Evolutionary conservation across 2,329 filamentous ascomycete species (phyloP), one percentile per base, ranked within the genome.

Genomic region (Paramyrothecium roridum): DNA sequence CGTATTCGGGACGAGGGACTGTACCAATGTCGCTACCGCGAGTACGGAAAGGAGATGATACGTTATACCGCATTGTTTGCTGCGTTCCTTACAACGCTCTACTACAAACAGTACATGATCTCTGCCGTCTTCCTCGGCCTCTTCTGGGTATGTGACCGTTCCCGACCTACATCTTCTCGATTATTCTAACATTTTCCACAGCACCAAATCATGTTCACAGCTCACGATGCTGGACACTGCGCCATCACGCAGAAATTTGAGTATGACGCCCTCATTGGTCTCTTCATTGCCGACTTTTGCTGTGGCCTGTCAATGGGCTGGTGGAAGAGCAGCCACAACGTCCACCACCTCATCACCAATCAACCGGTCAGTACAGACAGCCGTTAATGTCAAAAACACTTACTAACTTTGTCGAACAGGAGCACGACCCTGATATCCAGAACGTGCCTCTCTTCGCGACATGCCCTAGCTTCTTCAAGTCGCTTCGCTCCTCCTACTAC

Each of bases 311-410:
- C 82, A 3, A 83, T 88, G 53, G 84, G 85, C 19, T 88, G 85
- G 85, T 88, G 85, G 85, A 88, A 88, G 73, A 81, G 81, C 63
- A 86, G 80, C 52, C 85, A 88, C 73, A 88, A 88, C 54, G 83
- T 88, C 3, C 85, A 88, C 67, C 85, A 88, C 61, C 77, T 88
- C 3, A 73, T 88, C 54, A 87, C 85, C 47, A 88, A 88, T 73
- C 76, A 80, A 61, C 82, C 84, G 2, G 76, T 79, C 61, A 57
- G 70, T 64, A 43, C 37, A 30, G 26, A 4, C 26, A 30, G 4
- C 26, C 26, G 6, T 30, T 13, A 10, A 6, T 17, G 16, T 2
- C 43, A 8, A 33, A n/a, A 46, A 26, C 22, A 26, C 37, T 13
- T 20, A 6, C 8, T 6, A 34, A 37, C 59, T 58, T 6, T 16